Base-by-base conservation (phyloP, 1,284 basidiomycete genomes). In the Pisolithus thermaeus region DNA sequence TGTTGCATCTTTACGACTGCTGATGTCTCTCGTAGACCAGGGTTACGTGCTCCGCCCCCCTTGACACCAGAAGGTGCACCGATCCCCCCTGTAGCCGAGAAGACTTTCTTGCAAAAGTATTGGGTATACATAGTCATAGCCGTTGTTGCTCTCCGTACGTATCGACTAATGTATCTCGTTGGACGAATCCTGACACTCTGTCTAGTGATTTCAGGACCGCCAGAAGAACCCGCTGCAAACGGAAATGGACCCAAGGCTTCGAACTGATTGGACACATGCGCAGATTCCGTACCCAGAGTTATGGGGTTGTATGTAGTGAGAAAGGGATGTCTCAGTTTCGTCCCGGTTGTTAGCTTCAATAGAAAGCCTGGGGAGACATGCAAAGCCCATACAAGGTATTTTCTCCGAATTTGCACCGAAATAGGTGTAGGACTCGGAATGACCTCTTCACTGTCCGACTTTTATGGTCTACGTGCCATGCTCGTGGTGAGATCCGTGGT, bases 21-120 rank as follows among this genome's bases (percentile, higher is more conserved):
- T 61, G 27, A 61, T 16, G 37, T 42, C 20, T 30, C 38, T 44
- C 32, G 54, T 52, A 91, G 87, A 50, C 85, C 86, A 43, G 76
- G 79, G 52, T 72, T 90, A 40, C 78, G 79, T 48, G 70, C 75
- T 0, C 87, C 88, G 12, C 84, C 85, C 12, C 79, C 78, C 1
- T 67, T 92, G 52, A 82, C 80, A 20, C 71, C 76, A 30, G 76
- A 80, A 64, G 90, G 91, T 49, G 75, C 82, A 60, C 78, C 80
- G 20, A 73, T 84, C 25, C 67, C 74, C 49, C 80, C 84, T 0
- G 68, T 72, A 23, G 77, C 78, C 1, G 90, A 91, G 64, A 88
- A 92, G 70, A 73, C 80, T 8, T 91, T 93, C 68, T 55, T 93
- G 36, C 86, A 91, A 63, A 94, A 93, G 68, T 93, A 94, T 69